Conservation (phyloP, 352 stramenopile genomes). For the Thraustochytrium sp. region DNA sequence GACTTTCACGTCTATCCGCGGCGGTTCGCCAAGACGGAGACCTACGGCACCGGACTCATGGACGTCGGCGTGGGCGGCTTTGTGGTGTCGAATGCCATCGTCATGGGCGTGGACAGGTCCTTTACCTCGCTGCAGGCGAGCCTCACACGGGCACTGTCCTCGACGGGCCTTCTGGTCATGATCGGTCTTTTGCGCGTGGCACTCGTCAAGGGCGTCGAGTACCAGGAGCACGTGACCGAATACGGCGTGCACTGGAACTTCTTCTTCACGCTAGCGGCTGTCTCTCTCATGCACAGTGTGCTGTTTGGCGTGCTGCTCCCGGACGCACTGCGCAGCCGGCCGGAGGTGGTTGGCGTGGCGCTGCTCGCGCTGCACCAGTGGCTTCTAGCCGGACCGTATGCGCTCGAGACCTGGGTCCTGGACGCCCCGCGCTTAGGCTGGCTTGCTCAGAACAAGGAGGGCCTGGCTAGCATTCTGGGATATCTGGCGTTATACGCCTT, state of each 20-base stretch:
- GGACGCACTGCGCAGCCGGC: constrained; percentile 53
- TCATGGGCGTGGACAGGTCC: neutral
- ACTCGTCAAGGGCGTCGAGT: constrained; percentile 32
- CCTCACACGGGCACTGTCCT: neutral
- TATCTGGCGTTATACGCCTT: constrained; percentile 83
- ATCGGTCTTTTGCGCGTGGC: constrained; percentile 4
- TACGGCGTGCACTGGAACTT: constrained; percentile 99
- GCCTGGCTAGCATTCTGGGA: constrained; percentile 82
- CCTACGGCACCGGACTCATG: constrained; percentile 93
- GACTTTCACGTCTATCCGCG: constrained; percentile 94
- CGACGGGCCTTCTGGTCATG: neutral
- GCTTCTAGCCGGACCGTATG: neutral
- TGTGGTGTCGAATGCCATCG: constrained; percentile 43
- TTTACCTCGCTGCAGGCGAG: neutral
- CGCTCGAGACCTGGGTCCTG: constrained; percentile 59
- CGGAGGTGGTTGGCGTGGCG: constrained; percentile 53
- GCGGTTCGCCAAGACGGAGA: constrained; percentile 85
- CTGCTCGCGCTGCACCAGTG: neutral
- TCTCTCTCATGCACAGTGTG: constrained; percentile 65
- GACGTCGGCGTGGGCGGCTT: constrained; percentile 84
- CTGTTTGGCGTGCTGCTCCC: constrained; percentile 59
- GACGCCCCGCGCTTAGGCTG: constrained; percentile 64
- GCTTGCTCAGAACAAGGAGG: constrained; percentile 88
- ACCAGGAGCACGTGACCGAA: constrained; percentile 89
- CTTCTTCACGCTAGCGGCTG: constrained; percentile 89